A percentile compares a stretch with the other conserved stretches of the same genome.
Evolutionary conservation across 805 yeast species (phyloP).

Genomic region (Starmerella asiatica): DNA sequence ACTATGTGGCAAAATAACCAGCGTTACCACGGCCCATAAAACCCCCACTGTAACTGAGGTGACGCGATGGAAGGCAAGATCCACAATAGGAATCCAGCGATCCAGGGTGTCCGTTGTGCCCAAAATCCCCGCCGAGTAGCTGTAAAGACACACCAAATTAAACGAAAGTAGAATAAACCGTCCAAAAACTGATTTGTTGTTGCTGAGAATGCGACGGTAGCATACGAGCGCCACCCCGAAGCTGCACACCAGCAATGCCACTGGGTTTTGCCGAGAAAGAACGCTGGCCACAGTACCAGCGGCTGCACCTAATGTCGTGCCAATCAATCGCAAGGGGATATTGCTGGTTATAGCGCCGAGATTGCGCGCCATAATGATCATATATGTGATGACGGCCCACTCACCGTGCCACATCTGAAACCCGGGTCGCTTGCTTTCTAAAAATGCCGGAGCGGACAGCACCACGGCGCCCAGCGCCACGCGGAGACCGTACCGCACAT

Average conservation of each 20-base stretch:
- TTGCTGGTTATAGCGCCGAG: slow-evolving; percentile 77
- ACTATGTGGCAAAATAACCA: slow-evolving; percentile 56
- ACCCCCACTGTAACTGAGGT: slow-evolving; percentile 61
- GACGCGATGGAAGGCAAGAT: slow-evolving; percentile 68
- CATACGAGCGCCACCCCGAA: slow-evolving; percentile 31
- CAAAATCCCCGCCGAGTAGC: slow-evolving; percentile 53
- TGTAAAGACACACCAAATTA: slow-evolving; percentile 64
- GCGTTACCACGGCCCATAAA: slow-evolving; percentile 64
- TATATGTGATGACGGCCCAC: slow-evolving; percentile 72
- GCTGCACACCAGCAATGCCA: slow-evolving; percentile 40
- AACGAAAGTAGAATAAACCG: slow-evolving; percentile 57
- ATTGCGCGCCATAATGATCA: slow-evolving; percentile 73
- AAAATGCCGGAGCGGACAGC: slow-evolving; percentile 53
- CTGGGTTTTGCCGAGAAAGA: slow-evolving; percentile 32
- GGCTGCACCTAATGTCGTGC: slow-evolving; percentile 60
- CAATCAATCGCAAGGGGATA: slow-evolving; percentile 37
- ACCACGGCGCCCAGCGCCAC: slow-evolving; percentile 66
- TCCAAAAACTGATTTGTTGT: slow-evolving; percentile 31
- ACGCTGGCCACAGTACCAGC: slow-evolving; percentile 43
- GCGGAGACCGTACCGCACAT: slow-evolving; percentile 64
- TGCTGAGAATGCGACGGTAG: slow-evolving; percentile 41
- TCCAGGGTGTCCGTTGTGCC: slow-evolving; percentile 54
- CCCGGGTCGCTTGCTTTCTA: slow-evolving; percentile 38
- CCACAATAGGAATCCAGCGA: slow-evolving; percentile 58
- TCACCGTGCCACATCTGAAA: slow-evolving; percentile 65